These are phyloP conservation scores for Nannochloris sp. DNA, from an alignment of 139 green algal species.

Conservation along the genomic window DNA sequence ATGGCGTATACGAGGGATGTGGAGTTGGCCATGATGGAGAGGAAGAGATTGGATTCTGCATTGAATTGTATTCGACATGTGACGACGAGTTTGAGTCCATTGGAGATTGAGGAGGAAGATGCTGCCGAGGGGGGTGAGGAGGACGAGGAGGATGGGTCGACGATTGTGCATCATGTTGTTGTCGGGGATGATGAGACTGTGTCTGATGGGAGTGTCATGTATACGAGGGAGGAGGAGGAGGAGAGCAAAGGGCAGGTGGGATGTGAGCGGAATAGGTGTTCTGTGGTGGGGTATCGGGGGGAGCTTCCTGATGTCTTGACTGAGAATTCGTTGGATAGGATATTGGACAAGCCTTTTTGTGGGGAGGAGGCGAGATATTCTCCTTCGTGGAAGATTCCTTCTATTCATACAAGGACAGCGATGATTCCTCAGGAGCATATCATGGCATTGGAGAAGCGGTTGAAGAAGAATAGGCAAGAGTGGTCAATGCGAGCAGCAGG, in stretches of 20 bases:
- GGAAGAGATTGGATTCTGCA: slow-evolving; percentile 12
- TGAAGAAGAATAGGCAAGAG: no score
- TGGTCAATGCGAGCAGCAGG: no score
- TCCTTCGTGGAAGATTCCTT: background rate
- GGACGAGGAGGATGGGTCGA: background rate
- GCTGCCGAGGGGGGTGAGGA: background rate
- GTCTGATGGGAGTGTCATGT: no score
- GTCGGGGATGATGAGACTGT: no score
- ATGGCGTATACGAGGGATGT: slow-evolving; percentile 5
- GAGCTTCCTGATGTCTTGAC: slow-evolving; percentile 8
- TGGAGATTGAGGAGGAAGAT: background rate
- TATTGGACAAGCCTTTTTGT: slow-evolving; percentile 2
- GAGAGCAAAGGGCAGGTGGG: background rate
- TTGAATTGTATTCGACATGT: slow-evolving; percentile 19
- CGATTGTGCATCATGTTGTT: no score
- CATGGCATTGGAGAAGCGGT: no score
- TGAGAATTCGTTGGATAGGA: slow-evolving; percentile 13
- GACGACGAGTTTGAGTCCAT: background rate
- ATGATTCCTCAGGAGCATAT: background rate
- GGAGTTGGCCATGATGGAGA: slow-evolving; percentile 8
- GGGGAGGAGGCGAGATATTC: background rate
- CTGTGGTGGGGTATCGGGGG: slow-evolving; percentile 7
- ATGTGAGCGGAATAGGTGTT: background rate
- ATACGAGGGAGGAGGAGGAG: background rate
- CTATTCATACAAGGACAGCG: background rate